Base-by-base conservation (phyloP, 73 alveolate species). In the Paramecium primaurelia region DNA sequence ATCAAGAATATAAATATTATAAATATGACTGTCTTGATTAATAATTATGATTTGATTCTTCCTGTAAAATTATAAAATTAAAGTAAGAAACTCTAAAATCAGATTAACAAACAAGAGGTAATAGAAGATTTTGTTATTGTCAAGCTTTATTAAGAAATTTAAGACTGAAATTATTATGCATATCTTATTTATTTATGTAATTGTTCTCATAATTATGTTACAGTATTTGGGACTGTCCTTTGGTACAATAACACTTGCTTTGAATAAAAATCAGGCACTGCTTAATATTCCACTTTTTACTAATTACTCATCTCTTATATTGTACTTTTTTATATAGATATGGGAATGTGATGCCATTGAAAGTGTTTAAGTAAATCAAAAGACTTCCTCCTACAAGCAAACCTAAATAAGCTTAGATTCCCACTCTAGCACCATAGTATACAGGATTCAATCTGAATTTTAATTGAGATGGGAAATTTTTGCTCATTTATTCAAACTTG, bases 371-470 rank as follows among this genome's bases (percentile, higher is more conserved):
- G 59, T 73, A 73, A 12, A 73, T 37, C 36, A 34, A 25, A 20
- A 73, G 47, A 36, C 59, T 40, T 30, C 60, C 87, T n/a, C 58
- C 87, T 14, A 40, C 59, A 8, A 73, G n/a, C 34, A 25, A 16
- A 8, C 87, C 87, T 22, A 73, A 12, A 22, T 22, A 37, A 8
- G 60, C 87, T 73, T 73, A 28, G 40, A 73, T 73, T 36, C 87
- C 87, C 1, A 34, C 58, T 73, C 87, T 73, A n/a, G 87, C 87
- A 6, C 59, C 87, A 73, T 73, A 73, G 28, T 73, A 73, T 9
- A 73, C 87, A 30, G 87, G 87, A 73, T 73, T 73, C 20, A 73
- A 36, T 25, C 59, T 73, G 68, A 73, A 73, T 73, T 73, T 73
- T 42, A 73, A 40, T 12, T 20, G 3, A 25, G 54, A 37, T 12